Evolutionary conservation across 306 rosid genomes (phyloP).

Genomic region (Medicago arabica): DNA sequence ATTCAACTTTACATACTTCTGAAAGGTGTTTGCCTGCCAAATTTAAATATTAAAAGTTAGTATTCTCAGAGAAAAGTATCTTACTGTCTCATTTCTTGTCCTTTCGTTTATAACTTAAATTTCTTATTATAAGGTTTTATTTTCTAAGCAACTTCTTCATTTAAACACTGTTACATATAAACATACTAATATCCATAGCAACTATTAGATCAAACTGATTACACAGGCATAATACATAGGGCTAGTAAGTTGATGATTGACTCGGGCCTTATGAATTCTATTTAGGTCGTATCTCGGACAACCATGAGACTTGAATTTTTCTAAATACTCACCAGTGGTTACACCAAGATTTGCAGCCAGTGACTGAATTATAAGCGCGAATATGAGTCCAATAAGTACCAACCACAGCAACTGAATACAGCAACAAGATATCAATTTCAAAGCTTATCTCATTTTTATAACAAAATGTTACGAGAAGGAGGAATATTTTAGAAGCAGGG

Average conservation of each 20-base stretch:
- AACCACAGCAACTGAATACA: conserved; percentile 84
- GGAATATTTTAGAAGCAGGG: too few species aligned
- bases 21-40: conserved; percentile 82
- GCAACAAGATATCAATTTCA: neutral
- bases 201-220: neutral
- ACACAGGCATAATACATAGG: neutral
- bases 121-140: too few species aligned
- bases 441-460: neutral
- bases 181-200: too few species aligned
- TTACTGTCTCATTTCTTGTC: too few species aligned
- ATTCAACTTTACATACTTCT: conserved; percentile 82
- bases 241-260: neutral
- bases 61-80: too few species aligned
- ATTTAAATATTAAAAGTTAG: neutral
- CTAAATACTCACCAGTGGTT: conserved; percentile 52
- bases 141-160: too few species aligned
- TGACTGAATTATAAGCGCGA: conserved; percentile 88
- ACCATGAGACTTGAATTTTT: neutral
- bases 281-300: neutral
- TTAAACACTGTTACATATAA: too few species aligned
- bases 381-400: conserved; percentile 73
- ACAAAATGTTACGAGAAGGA: neutral
- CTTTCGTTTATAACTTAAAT: too few species aligned
- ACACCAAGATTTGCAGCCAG: conserved; percentile 95
- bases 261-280: neutral